Base-by-base conservation (phyloP, 257 asterid species). In the Nicotiana knightiana region DNA sequence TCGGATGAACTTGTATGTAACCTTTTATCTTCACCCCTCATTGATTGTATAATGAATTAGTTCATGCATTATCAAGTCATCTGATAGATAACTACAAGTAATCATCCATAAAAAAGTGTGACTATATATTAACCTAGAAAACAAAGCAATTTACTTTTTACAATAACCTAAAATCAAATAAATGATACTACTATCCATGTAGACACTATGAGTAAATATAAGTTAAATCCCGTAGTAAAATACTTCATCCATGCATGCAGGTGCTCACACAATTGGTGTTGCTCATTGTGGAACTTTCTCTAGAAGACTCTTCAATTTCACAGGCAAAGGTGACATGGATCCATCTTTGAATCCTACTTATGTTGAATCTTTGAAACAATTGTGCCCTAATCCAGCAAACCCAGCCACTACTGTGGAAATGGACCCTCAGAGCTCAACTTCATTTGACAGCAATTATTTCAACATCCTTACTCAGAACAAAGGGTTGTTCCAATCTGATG, bases 401-500 rank as follows among this genome's bases (percentile, higher is more conserved):
- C 79, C 89, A 32, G 66, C 87, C 37, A 91, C 90, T 18, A 48
- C 46, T 0, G 86, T 87, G 12, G 91, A 84, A 10, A 85, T 91
- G 92, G 93, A 91, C 67, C 90, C 93, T n/a, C 59, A 71, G 82
- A 88, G 92, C 80, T 62, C 87, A 53, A 79, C 67, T 8, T 67
- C 86, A 0, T 90, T 91, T 77, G 91, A 87, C 82, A 33, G 85
- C 51, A 82, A 85, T 82, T 88, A 88, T 77, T 89, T 79, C 78
- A 54, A 82, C 43, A 82, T 87, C 70, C 62, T 93, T 1, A 81
- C 84, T 4, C 81, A 67, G 58, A 76, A 83, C 6, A 85, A 75
- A 80, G 92, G 94, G 1, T 83, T 90, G 30, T 87, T 91, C 81
- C 85, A 68, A 73, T 88, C 96, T 0, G 94, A 89, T 68, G 92